Conservation (phyloP, 768 basidiomycete genomes). For the Psilocybe cyanescens region DNA sequence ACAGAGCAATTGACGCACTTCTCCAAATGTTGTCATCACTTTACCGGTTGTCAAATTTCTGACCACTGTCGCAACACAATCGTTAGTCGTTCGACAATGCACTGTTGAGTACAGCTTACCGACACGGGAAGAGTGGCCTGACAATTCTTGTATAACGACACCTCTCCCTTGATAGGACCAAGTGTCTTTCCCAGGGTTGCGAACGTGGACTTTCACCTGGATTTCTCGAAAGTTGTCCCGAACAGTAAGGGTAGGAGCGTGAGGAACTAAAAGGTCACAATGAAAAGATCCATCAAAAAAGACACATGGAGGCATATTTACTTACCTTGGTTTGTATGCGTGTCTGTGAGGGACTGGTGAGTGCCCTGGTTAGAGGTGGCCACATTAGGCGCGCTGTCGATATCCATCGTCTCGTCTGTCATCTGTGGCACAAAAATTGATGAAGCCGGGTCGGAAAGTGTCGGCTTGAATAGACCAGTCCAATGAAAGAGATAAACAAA, state of each 20-base stretch:
- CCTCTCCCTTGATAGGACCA: constrained; percentile 86
- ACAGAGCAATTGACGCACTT: constrained; percentile 6
- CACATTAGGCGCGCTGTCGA: constrained; percentile 33
- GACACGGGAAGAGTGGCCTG: constrained; percentile 79
- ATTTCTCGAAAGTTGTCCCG: constrained; percentile 75
- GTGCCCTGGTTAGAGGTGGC: constrained; percentile 11
- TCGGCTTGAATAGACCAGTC: background rate
- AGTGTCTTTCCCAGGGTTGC: constrained; percentile 76
- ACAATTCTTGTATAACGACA: constrained; percentile 73
- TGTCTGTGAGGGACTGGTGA: constrained; percentile 9
- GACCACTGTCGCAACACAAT: constrained; percentile 47
- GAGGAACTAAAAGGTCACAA: constrained; percentile 9
- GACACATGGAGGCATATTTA: background rate
- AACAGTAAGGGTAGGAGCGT: constrained; percentile 22
- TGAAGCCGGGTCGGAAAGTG: constrained; percentile 1
- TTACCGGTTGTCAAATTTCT: constrained; percentile 69
- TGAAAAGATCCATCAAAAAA: background rate
- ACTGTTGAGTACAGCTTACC: constrained; percentile 51
- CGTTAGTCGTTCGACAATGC: background rate
- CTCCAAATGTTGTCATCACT: constrained; percentile 61
- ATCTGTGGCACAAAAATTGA: constrained; percentile 27
- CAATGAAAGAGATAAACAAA: background rate
- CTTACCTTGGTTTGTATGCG: constrained; percentile 18
- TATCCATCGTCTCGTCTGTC: constrained; percentile 47
- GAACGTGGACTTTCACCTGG: constrained; percentile 84